Base-by-base conservation (phyloP, 176 grass and related monocot genomes). In the Triticum urartu region DNA sequence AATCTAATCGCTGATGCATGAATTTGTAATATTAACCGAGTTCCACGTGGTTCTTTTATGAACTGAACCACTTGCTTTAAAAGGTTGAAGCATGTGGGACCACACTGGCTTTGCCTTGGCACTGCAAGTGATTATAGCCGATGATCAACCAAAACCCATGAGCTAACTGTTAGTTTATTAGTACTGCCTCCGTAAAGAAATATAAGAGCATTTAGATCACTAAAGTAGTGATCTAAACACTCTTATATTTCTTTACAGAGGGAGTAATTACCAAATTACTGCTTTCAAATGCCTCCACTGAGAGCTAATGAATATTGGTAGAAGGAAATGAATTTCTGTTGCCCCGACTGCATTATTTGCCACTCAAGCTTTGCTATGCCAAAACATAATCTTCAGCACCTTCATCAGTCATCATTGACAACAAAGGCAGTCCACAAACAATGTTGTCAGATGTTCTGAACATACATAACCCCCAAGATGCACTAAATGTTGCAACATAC, bases 231-330 rank as follows among this genome's bases (percentile, higher is more conserved):
- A 39, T 39, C 36, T 39, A 39, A 39, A 39, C 36, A 39, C 36
- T 39, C 36, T 39, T 39, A 39, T 39, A 39, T 39, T 39, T 39
- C 36, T 39, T 39, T 39, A 39, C 36, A 39, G 7, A 39, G 36
- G 36, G 36, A 39, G 36, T 87, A 58, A 30, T 75, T 69, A 75
- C 45, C 32, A 82, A 84, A 89, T 6, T 25, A 38, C 6, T 72
- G 21, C 21, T 63, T 45, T 33, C 2, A 69, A 68, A 45, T n/a
- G 7, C 12, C 6, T 42, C n/a, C 47, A 28, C 73, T 54, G 25
- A 54, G 26, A 76, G 73, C 26, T 33, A 76, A 54, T 54, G 42
- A 45, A 26, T 33, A 76, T 54, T 76, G 45, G 47, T 54, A 56
- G 28, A 76, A 54, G 15, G 14, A 76, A 76, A 76, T 54, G 45